Conservation (phyloP, 2,329 filamentous ascomycete genomes). For the Tolypocladium endophyticum region DNA sequence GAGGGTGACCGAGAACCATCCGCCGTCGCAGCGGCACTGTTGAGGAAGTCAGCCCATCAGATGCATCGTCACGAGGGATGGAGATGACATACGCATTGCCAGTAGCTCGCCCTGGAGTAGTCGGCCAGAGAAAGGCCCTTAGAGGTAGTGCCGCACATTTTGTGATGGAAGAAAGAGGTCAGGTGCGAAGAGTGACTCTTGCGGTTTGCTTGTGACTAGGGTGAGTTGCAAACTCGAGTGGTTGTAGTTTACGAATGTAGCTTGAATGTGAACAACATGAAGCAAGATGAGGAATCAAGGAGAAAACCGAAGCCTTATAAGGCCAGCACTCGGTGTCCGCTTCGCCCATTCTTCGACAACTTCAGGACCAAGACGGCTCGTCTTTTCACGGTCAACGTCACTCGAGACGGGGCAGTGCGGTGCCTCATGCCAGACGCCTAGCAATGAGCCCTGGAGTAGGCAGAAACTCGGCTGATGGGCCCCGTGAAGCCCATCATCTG, state of each 20-base stretch:
- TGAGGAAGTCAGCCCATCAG: not conserved
- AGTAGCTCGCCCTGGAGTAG: not conserved
- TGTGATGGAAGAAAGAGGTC: not conserved
- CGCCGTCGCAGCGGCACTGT: slow-evolving; percentile 9
- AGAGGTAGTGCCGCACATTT: slow-evolving; percentile 1
- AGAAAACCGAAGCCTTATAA: not conserved
- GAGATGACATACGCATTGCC: slow-evolving; percentile 8
- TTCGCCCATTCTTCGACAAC: not conserved
- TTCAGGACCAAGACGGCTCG: not conserved
- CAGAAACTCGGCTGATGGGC: not conserved
- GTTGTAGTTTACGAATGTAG: not conserved
- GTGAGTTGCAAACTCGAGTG: not conserved
- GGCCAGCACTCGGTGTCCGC: not conserved
- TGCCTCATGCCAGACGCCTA: not conserved
- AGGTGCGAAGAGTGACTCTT: not conserved
- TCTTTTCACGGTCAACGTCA: not conserved
- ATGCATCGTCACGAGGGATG: not conserved
- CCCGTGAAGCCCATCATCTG: not conserved
- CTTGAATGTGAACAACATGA: not conserved
- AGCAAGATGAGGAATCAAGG: not conserved
- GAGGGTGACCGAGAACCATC: slow-evolving; percentile 10
- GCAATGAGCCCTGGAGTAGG: not conserved
- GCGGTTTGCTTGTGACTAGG: not conserved
- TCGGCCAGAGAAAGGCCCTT: not conserved
- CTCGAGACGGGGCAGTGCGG: not conserved